Evolutionary conservation across 2,329 filamentous ascomycete genomes (phyloP), one percentile per base, ranked within the genome.

Genomic region (Hirsutella rhossiliensis): DNA sequence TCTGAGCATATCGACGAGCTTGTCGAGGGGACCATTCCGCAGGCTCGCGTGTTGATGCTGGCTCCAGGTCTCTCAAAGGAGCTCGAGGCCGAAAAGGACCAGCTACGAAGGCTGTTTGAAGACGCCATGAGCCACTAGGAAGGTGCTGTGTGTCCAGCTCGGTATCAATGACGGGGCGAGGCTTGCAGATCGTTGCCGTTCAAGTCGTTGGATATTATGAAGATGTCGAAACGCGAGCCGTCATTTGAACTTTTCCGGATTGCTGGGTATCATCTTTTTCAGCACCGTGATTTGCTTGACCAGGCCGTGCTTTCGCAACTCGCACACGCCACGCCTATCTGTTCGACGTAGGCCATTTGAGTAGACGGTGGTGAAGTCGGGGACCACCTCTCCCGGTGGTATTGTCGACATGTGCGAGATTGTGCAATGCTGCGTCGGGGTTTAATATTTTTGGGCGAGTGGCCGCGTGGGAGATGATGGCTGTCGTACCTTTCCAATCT

Each of bases 21-120:
- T 49, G 88, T 98, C 1, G 90, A 97, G 63, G 94, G 92, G 1
- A 98, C 92, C 0, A 81, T 98, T 48, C 92, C 92, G 5, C 92
- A 98, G 68, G 79, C 80, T 45, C 73, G 92, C 51, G 94, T 98
- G 44, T 62, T 98, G 56, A 92, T 89, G 82, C 66, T 98, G 49
- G 92, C 92, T 28, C 94, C 92, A 1, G 88, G 77, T 23, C 62
- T 98, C 55, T 78, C 76, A 34, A 75, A 73, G 52, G 83, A 88
- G 56, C 62, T 86, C 40, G 71, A 81, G 54, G 68, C 72, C 40
- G 84, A 90, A 62, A 79, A 75, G 60, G 82, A 86, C 45, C 82
- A 89, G 63, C 62, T 92, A 54, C 72, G 78, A 49, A 62, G 58
- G 11, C 58, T 92, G 50, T 85, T 90, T 62, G 84, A 88, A 56